Evolutionary conservation across 768 basidiomycete genomes (phyloP), one percentile per base, ranked within the genome.

Genomic region (Austroboletus eburneus): DNA sequence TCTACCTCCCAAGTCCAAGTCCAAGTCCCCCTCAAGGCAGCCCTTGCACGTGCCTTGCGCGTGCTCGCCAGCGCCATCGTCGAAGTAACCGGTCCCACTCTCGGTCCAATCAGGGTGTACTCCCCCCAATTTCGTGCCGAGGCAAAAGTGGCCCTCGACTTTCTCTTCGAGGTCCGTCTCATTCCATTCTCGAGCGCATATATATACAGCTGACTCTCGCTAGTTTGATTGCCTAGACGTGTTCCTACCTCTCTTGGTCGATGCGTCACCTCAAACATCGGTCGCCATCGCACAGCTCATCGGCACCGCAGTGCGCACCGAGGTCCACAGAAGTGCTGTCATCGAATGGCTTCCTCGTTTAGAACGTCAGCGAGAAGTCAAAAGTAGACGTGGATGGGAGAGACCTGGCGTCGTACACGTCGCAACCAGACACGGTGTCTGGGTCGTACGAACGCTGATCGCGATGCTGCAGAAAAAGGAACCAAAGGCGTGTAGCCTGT

Each of bases 331-430:
- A 18, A 57, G 60, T 2, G 66, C 69, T 2, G 68, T 87, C 14
- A 65, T 77, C 0, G 77, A 79, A 20, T 89, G 87, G 87, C 57
- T 80, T 0, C 87, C 84, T 7, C 75, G 68, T 0, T 55, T 62
- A 0, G 83, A 87, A 18, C 69, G 84, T 18, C 58, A 69, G 33
- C 75, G 71, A 50, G 81, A 82, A 42, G 68, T 73, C 21, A 81
- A 76, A 51, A 72, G 72, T 3, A 78, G 78, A 48, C 73, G 87
- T 1, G 84, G 87, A 4, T 91, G 87, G 87, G 87, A 90, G 66
- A 83, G 81, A 57, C 68, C 74, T 0, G 72, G 75, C 0, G 55
- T 69, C 1, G 61, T 62, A 13, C 64, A 65, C 21, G 66, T 69
- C 4, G 69, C 64, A 10, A 68, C 74, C 2, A 69, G 69, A 27